Evolutionary conservation across 2,329 filamentous ascomycete species (phyloP).

Genomic region (Fragosphaeria purpurea): DNA sequence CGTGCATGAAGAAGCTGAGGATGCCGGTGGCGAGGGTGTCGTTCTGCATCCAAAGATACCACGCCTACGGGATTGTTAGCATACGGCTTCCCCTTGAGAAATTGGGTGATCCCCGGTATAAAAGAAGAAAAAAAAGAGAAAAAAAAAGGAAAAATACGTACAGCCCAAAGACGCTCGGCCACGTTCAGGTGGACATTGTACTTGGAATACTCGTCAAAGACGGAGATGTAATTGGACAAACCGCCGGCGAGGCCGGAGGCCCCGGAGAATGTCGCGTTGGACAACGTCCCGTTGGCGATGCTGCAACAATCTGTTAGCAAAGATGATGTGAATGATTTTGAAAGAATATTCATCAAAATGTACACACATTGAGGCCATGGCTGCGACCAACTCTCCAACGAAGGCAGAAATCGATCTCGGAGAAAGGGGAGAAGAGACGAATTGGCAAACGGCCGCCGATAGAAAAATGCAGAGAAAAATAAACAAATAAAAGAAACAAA

Average conservation of each 20-base stretch:
- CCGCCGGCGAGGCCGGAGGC: slow-evolving; percentile 23
- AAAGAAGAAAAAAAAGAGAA: slow-evolving; percentile 7
- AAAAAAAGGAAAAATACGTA: slow-evolving; percentile 25
- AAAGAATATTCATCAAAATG: no score
- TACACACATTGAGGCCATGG: slow-evolving; percentile 7
- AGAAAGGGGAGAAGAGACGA: background rate
- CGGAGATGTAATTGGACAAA: slow-evolving; percentile 42
- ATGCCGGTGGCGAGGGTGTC: slow-evolving; percentile 93
- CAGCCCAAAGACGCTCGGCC: slow-evolving; percentile 80
- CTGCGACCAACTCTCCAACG: background rate
- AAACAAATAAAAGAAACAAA: background rate
- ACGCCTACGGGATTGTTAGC: slow-evolving; percentile 41
- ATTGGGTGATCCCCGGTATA: no score
- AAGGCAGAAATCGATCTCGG: background rate
- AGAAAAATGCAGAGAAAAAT: slow-evolving; percentile 2
- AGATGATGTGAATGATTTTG: no score
- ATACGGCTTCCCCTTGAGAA: background rate
- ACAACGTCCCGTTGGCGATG: slow-evolving; percentile 33
- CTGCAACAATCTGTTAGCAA: background rate
- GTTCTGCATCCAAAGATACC: slow-evolving; percentile 98
- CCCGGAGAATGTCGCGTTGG: slow-evolving; percentile 9
- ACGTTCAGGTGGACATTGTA: slow-evolving; percentile 81
- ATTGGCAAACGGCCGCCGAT: background rate
- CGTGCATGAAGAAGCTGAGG: slow-evolving; percentile 95
- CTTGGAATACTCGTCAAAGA: slow-evolving; percentile 55